These are phyloP conservation scores for Aspergillus thermomutatus DNA, from an alignment of 2,329 filamentous ascomycete genomes.

Conservation along the genomic window DNA sequence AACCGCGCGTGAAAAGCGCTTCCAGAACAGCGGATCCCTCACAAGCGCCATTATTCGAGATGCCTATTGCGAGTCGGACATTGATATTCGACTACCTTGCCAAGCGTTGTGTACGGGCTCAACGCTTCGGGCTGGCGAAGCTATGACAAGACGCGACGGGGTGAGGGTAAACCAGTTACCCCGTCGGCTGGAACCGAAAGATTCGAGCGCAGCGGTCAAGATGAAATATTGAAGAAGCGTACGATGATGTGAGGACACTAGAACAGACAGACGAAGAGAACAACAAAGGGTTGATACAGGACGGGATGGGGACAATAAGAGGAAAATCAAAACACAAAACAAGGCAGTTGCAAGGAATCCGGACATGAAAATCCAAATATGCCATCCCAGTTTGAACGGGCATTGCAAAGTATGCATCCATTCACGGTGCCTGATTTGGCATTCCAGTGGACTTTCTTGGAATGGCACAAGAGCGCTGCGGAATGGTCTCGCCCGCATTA, in stretches of 20 bases:
- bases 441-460: not conserved
- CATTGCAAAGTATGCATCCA: not conserved
- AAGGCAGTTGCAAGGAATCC: not conserved
- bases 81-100: not conserved
- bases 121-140: not conserved
- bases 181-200: not conserved
- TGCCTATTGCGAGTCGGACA: not conserved
- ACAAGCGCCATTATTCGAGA: constrained; percentile 44
- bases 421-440: not conserved
- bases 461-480: not conserved
- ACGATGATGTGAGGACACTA: not conserved
- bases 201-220: not conserved
- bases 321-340: not conserved
- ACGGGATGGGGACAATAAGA: not conserved
- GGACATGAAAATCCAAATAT: not conserved
- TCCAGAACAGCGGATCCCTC: constrained; percentile 59
- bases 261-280: not conserved
- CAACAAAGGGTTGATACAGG: not conserved
- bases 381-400: not conserved
- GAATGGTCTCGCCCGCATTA: not conserved
- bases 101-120: not conserved
- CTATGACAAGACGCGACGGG: not conserved
- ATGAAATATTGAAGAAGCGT: not conserved
- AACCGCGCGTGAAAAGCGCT: constrained; percentile 56
- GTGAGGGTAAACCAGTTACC: not conserved